A percentile compares a stretch with the other conserved stretches of the same genome.
phyloP scores from a whole-genome alignment of 2,329 filamentous ascomycete genomes.

The Paecilomyces formosus region DNA sequence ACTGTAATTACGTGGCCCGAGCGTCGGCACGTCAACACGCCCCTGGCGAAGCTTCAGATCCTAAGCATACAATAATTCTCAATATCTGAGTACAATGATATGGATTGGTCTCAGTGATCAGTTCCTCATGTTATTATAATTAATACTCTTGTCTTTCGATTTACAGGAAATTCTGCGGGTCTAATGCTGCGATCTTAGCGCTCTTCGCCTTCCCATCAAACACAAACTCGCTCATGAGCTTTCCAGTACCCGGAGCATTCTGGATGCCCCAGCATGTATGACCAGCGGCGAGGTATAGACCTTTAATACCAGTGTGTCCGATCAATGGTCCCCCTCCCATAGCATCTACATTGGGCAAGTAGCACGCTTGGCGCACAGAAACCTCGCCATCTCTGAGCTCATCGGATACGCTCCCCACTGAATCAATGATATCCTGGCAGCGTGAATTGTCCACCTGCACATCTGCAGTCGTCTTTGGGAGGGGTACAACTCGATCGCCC shows the following conservation, averaged over 20 bases:
- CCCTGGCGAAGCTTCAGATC: background rate
- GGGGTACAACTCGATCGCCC: conserved; percentile 65
- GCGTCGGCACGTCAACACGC: conserved; percentile 10
- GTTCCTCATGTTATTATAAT: background rate
- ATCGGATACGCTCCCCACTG: conserved; percentile 53
- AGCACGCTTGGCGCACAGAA: conserved; percentile 78
- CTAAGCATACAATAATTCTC: background rate
- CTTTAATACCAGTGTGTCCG: conserved; percentile 64
- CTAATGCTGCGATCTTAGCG: conserved; percentile 57
- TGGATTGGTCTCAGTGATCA: background rate
- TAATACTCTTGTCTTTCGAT: background rate
- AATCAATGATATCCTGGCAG: conserved; percentile 79
- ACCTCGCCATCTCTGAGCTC: conserved; percentile 62
- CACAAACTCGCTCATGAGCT: conserved; percentile 70
- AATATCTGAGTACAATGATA: background rate
- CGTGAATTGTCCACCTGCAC: conserved; percentile 68
- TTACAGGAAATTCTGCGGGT: conserved; percentile 54
- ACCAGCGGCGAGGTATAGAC: conserved; percentile 74
- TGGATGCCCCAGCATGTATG: conserved; percentile 99
- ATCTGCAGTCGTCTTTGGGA: conserved; percentile 67
- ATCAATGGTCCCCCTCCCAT: conserved; percentile 63
- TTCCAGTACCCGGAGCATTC: conserved; percentile 83
- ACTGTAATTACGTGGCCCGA: conserved; percentile 23
- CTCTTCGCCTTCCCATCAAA: conserved; percentile 65
- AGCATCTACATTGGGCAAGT: conserved; percentile 67